Conservation (phyloP, 768 basidiomycete species). For the Trametes cinnabarina region DNA sequence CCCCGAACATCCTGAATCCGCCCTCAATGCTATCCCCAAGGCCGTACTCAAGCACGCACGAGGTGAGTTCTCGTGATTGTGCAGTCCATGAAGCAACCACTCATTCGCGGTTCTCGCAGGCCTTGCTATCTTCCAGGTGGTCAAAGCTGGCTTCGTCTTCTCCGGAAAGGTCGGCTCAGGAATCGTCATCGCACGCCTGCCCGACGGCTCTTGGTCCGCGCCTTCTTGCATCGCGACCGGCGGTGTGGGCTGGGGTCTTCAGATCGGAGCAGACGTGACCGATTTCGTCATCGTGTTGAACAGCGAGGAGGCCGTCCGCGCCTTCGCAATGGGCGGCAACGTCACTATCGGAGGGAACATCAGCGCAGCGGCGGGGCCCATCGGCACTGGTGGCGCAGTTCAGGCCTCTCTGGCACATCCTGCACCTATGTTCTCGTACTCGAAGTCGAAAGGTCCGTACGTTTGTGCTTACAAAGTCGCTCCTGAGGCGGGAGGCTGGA, state of each 20-base stretch:
- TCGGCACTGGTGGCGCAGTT: slow-evolving; percentile 91
- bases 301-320: slow-evolving; percentile 91
- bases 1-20: slow-evolving; percentile 82
- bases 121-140: slow-evolving; percentile 90
- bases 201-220: slow-evolving; percentile 95
- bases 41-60: slow-evolving; percentile 85
- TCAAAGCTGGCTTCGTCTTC: slow-evolving; percentile 94
- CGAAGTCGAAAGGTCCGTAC: slow-evolving; percentile 83
- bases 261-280: slow-evolving; percentile 92
- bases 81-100: background rate
- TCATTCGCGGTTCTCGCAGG: slow-evolving; percentile 57
- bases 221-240: slow-evolving; percentile 97
- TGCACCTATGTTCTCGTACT: slow-evolving; percentile 96
- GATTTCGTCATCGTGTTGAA: slow-evolving; percentile 98
- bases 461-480: background rate
- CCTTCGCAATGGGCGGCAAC: slow-evolving; percentile 95
- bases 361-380: slow-evolving; percentile 84
- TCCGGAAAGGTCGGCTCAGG: slow-evolving; percentile 94
- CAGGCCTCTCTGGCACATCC: slow-evolving; percentile 88
- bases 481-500: background rate
- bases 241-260: slow-evolving; percentile 91
- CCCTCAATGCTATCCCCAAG: slow-evolving; percentile 92
- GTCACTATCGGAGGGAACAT: slow-evolving; percentile 92
- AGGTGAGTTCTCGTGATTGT: slow-evolving; percentile 47
- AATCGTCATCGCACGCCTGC: slow-evolving; percentile 85